These are phyloP conservation scores for Verticillium albo-atrum DNA, from an alignment of 2,329 filamentous ascomycete species.

Conservation along the genomic window DNA sequence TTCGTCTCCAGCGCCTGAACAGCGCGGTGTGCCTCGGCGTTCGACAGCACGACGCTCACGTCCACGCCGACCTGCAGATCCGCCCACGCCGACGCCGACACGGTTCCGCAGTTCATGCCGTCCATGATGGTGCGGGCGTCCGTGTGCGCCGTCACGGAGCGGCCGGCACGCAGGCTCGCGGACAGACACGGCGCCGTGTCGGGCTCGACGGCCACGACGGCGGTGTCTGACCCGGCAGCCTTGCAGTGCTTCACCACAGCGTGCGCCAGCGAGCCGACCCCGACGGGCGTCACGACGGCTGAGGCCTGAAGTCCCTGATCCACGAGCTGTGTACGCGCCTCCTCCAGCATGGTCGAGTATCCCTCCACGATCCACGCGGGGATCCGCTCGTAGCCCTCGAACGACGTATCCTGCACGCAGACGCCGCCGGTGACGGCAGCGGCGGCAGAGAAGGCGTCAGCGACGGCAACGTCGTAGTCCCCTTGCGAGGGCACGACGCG, in stretches of 20 bases:
- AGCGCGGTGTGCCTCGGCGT: conserved; percentile 54
- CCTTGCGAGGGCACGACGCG: conserved; percentile 46
- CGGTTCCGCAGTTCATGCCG: conserved; percentile 68
- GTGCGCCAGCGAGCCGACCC: conserved; percentile 69
- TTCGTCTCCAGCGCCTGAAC: background rate
- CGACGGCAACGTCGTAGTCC: conserved; percentile 61
- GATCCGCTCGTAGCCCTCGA: conserved; percentile 61
- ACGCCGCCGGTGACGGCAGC: conserved; percentile 40
- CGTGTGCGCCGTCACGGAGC: conserved; percentile 38
- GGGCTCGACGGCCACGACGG: conserved; percentile 66
- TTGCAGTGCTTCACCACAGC: conserved; percentile 65
- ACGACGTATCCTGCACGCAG: conserved; percentile 65
- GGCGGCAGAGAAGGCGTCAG: conserved; percentile 14
- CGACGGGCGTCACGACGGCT: conserved; percentile 60
- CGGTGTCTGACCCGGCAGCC: conserved; percentile 18
- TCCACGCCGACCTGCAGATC: conserved; percentile 54
- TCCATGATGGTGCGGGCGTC: conserved; percentile 60
- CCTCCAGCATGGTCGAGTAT: conserved; percentile 67
- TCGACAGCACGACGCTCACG: conserved; percentile 55
- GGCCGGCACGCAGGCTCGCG: conserved; percentile 45
- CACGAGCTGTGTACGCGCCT: conserved; percentile 57
- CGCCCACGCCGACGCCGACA: conserved; percentile 62
- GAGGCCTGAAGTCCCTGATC: conserved; percentile 25
- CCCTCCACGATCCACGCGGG: conserved; percentile 75
- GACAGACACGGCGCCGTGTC: conserved; percentile 58